These are phyloP conservation scores for Galerina sulciceps DNA, from an alignment of 768 basidiomycete species.

Conservation along the genomic window DNA sequence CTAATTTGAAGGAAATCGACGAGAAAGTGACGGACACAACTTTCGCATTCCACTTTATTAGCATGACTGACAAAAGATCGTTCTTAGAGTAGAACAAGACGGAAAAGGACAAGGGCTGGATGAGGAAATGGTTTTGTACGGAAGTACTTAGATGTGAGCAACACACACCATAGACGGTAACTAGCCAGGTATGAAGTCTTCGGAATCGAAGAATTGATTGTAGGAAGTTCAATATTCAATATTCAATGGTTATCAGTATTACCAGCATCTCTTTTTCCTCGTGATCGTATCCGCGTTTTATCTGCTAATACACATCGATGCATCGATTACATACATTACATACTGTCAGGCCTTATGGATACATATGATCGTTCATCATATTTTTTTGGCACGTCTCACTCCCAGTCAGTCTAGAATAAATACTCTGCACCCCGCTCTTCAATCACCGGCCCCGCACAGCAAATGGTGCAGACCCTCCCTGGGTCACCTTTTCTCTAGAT, in stretches of 20 bases:
- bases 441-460: constrained; percentile 15
- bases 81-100: background rate
- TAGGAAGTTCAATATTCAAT: no score
- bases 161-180: constrained; percentile 12
- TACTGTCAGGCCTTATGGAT: no score
- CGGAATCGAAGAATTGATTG: background rate
- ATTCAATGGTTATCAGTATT: no score
- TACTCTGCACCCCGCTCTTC: background rate
- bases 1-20: background rate
- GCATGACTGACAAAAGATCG: no score
- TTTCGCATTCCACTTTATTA: no score
- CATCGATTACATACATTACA: background rate
- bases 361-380: background rate
- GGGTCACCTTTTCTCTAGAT: constrained; percentile 24
- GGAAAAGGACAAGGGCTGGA: background rate
- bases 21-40: background rate
- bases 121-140: no score
- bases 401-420: background rate
- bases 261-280: no score
- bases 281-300: background rate
- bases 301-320: background rate
- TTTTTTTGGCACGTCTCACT: background rate
- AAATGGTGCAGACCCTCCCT: constrained; percentile 24
- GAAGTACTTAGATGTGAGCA: no score
- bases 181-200: background rate